These are phyloP conservation scores for Chaetomium tenue DNA, from an alignment of 495 filamentous ascomycete species.

Conservation along the genomic window DNA sequence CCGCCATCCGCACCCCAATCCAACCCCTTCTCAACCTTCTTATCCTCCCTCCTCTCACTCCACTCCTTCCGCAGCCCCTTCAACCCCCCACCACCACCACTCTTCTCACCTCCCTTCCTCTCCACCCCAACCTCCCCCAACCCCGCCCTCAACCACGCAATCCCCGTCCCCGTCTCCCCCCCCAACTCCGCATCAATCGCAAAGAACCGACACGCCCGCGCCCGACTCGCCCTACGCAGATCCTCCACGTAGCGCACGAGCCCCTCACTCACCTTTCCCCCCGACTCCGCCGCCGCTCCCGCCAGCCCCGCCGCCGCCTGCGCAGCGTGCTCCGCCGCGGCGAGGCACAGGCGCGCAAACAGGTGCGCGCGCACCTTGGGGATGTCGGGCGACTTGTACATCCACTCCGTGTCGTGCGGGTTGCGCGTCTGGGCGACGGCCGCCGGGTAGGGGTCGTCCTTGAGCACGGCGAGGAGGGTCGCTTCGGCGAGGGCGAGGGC, in stretches of 20 bases:
- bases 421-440: slow-evolving; percentile 73
- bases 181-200: slow-evolving; percentile 82
- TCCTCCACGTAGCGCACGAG: slow-evolving; percentile 71
- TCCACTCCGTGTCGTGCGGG: slow-evolving; percentile 82
- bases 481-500: slow-evolving; percentile 80
- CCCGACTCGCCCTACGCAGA: slow-evolving; percentile 67
- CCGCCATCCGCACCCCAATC: slow-evolving; percentile 84
- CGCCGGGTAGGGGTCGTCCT: slow-evolving; percentile 88
- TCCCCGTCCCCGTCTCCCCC: slow-evolving; percentile 73
- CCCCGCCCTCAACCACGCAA: slow-evolving; percentile 78
- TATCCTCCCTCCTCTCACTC: slow-evolving; percentile 66
- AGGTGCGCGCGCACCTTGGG: slow-evolving; percentile 84
- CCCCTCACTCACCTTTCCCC: slow-evolving; percentile 57
- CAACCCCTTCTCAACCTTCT: slow-evolving; percentile 63
- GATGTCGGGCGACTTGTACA: slow-evolving; percentile 81
- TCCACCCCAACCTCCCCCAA: slow-evolving; percentile 66
- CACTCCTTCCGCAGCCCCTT: slow-evolving; percentile 70
- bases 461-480: slow-evolving; percentile 82
- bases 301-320: slow-evolving; percentile 50
- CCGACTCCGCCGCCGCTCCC: background rate
- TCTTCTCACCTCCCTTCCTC: slow-evolving; percentile 28
- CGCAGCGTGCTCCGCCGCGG: slow-evolving; percentile 64
- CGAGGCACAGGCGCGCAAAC: slow-evolving; percentile 84
- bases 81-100: slow-evolving; percentile 42
- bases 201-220: slow-evolving; percentile 84